Conservation (phyloP, 441 rosid genomes). For the Mallotus japonicus region DNA sequence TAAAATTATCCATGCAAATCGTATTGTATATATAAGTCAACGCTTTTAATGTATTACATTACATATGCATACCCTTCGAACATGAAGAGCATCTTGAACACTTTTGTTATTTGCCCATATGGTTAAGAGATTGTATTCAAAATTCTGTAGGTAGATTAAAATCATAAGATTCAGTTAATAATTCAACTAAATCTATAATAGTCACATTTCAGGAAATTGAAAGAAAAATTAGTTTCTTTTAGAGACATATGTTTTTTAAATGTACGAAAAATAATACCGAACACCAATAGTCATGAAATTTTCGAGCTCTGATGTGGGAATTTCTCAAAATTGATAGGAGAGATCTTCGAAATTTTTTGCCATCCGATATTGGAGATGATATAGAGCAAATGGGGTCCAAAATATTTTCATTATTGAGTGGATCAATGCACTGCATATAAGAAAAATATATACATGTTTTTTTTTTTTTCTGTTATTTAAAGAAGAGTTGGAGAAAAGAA, state of each 20-base stretch:
- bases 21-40: no score
- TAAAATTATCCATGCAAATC: no score
- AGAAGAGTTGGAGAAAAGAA: no score
- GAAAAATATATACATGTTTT: background rate
- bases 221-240: no score
- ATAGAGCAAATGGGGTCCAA: constrained; percentile 28
- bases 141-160: constrained; percentile 17
- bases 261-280: constrained; percentile 13
- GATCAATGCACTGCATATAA: constrained; percentile 18
- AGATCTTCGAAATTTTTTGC: constrained; percentile 19
- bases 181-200: background rate
- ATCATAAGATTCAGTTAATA: no score
- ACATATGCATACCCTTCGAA: constrained; percentile 22
- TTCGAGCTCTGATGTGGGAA: constrained; percentile 5
- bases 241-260: no score
- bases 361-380: constrained; percentile 24
- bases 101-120: constrained; percentile 32
- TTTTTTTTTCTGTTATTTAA: no score
- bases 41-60: no score
- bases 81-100: constrained; percentile 34
- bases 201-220: no score
- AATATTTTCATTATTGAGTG: constrained; percentile 19
- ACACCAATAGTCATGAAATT: constrained; percentile 26
- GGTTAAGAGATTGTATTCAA: constrained; percentile 21
- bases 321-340: constrained; percentile 18